Evolutionary conservation across 106 monocot genomes (phyloP), one percentile per base, ranked within the genome.

Genomic region (Apostasia shenzhenica): DNA sequence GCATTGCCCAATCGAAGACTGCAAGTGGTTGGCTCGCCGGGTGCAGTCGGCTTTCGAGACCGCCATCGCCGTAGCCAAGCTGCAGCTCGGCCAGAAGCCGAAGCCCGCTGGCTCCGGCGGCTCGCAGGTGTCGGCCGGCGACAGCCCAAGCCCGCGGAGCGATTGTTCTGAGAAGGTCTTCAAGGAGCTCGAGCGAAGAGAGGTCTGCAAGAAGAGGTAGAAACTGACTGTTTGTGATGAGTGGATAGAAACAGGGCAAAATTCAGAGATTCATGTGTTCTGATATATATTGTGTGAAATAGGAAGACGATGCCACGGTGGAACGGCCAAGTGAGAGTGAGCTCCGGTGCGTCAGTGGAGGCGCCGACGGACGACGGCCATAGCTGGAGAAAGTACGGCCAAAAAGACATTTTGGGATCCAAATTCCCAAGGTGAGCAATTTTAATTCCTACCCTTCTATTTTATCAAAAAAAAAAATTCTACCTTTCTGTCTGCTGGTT

Each of bases 171-270:
- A 76, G 38, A 42, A n/a, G 45, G 66, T 12, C 44, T 40, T 65
- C 63, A 81, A 59, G 66, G 80, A 70, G 14, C 66, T 62, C 13
- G 73, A 83, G 48, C 67, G 66, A 58, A 54, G 61, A 11, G 81
- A 73, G 41, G 71, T 69, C 66, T 67, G 41, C 63, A 85, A 85
- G 75, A 88, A 83, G 66, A 88, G 92, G 88, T 91, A 78, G 9
- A 8, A 40, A 2, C 13, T 9, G 13, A 51, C 8, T 10, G 51
- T 6, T 51, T 51, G 11, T 47, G 8, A 38, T 2, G 1, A 2
- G 7, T 7, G 6, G 47, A 45, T 39, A 11, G 14, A 1, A 8
- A n/a, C 44, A 59, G 8, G 7, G 2, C 41, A 1, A 40, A n/a
- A 43, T 69, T 8, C 8, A 51, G 26, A 67, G n/a, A 38, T 57